phyloP scores from a whole-genome alignment of 1,139 yeast genomes.

The Trichomonascaceae sp. region DNA sequence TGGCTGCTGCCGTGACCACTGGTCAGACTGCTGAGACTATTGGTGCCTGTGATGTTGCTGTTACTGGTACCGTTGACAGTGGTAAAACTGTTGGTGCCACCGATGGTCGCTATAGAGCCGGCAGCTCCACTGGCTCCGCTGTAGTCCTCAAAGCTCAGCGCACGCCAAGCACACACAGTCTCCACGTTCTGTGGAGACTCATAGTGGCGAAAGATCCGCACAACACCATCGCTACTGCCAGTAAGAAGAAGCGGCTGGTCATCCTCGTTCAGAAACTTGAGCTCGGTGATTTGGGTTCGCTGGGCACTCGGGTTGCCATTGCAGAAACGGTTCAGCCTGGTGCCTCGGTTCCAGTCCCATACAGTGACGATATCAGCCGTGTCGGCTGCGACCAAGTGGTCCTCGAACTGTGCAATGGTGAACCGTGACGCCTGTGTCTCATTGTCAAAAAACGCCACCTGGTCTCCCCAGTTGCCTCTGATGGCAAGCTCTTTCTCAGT shows the following conservation, averaged over 20 bases:
- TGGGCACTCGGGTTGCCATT: slow-evolving; percentile 84
- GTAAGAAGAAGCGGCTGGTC: slow-evolving; percentile 73
- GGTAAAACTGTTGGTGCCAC: too few relatives aligned
- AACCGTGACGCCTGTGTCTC: slow-evolving; percentile 68
- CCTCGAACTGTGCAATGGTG: slow-evolving; percentile 83
- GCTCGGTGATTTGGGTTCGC: slow-evolving; percentile 53
- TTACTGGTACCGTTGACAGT: too few relatives aligned
- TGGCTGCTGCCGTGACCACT: background rate
- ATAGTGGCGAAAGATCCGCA: slow-evolving; percentile 71
- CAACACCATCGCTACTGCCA: slow-evolving; percentile 90
- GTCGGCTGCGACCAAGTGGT: slow-evolving; percentile 67
- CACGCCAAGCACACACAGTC: slow-evolving; percentile 84
- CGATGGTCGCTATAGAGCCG: too few relatives aligned
- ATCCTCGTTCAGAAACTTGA: slow-evolving; percentile 81
- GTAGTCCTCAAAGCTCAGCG: slow-evolving; percentile 28
- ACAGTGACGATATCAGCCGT: slow-evolving; percentile 74
- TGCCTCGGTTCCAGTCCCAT: slow-evolving; percentile 73
- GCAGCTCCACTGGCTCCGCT: background rate
- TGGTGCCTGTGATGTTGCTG: background rate
- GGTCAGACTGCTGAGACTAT: background rate
- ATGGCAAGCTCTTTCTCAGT: slow-evolving; percentile 76
- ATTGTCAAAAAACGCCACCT: slow-evolving; percentile 51
- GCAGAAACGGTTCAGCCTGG: slow-evolving; percentile 52
- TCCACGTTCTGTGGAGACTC: slow-evolving; percentile 44
- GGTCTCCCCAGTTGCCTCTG: slow-evolving; percentile 74